Conservation (phyloP, 176 grass and related monocot genomes). For the Alopecurus myosuroides region DNA sequence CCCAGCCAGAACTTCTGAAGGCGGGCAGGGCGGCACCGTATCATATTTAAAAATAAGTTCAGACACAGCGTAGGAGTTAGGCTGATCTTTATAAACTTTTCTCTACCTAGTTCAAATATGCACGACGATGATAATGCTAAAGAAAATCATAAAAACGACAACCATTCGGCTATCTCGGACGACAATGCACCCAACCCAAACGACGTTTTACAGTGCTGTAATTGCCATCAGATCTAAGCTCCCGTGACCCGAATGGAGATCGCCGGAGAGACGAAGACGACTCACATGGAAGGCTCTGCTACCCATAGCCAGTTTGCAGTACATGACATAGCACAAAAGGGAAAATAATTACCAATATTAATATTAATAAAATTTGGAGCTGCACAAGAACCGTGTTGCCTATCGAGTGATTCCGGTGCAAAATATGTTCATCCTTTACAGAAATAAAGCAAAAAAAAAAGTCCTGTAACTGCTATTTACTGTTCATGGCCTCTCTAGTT, state of each 20-base stretch:
- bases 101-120: background rate
- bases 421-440: conserved; percentile 2
- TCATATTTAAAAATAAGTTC: no score
- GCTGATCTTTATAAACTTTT: background rate
- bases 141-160: background rate
- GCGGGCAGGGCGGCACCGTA: no score
- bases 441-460: background rate
- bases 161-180: background rate
- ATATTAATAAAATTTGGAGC: background rate
- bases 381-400: background rate
- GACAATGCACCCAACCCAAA: no score
- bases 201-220: no score
- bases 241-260: no score
- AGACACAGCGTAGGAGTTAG: no score
- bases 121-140: background rate
- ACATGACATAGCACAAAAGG: background rate
- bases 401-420: background rate
- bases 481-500: background rate
- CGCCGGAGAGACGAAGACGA: no score
- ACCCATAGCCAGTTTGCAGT: background rate
- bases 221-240: no score
- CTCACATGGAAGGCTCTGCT: background rate
- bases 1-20: no score
- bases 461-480: conserved; percentile 2
- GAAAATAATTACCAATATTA: background rate